A percentile compares a stretch with the other conserved stretches of the same genome.
Evolutionary conservation across 1,284 basidiomycete species (phyloP).

Genomic region (Pascua sp.): DNA sequence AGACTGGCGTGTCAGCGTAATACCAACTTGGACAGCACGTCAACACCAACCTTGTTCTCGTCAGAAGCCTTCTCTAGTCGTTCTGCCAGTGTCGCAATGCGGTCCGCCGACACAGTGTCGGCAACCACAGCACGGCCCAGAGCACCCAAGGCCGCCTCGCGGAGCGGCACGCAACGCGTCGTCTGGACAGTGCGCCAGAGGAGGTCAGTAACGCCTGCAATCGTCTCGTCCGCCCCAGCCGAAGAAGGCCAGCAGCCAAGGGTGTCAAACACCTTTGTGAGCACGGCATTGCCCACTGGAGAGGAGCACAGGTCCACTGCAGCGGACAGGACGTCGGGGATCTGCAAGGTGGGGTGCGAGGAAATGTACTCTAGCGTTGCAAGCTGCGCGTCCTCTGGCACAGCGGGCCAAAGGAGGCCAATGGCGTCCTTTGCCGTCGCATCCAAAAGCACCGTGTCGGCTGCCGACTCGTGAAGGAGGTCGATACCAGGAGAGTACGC

Average conservation of each 20-base stretch:
- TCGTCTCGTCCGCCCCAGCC: not conserved
- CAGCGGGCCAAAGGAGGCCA: not conserved
- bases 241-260: slow-evolving; percentile 7
- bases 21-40: not conserved
- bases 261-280: slow-evolving; percentile 5
- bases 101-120: not conserved
- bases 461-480: slow-evolving; percentile 14
- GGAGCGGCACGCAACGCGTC: slow-evolving; percentile 31
- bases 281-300: slow-evolving; percentile 10
- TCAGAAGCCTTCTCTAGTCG: slow-evolving; percentile 4
- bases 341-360: not conserved
- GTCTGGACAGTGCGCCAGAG: not conserved
- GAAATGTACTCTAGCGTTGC: slow-evolving; percentile 3
- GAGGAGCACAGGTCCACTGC: not conserved
- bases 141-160: slow-evolving; percentile 36
- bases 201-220: not conserved
- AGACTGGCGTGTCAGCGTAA: slow-evolving; percentile 19
- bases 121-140: slow-evolving; percentile 22
- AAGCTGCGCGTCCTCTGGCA: slow-evolving; percentile 17
- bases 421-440: not conserved
- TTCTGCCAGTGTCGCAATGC: not conserved
- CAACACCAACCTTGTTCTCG: slow-evolving; percentile 11
- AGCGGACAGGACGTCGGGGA: not conserved
- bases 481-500: slow-evolving; percentile 7
- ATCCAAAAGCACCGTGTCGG: slow-evolving; percentile 1